Evolutionary conservation across 2,329 filamentous ascomycete genomes (phyloP), one percentile per base, ranked within the genome.

Genomic region (Podosphaera fusca): DNA sequence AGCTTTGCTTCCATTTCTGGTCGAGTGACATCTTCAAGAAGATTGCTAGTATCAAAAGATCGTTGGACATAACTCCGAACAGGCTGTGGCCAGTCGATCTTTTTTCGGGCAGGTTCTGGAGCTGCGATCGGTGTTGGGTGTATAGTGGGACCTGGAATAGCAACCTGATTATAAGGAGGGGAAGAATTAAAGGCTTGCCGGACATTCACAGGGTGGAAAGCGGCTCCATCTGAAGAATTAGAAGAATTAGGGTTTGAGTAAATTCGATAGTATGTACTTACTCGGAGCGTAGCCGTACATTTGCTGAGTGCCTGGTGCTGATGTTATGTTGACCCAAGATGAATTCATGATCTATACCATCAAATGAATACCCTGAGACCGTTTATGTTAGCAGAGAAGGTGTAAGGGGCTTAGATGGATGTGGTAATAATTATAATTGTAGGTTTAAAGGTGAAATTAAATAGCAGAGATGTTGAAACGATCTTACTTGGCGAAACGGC

Each of bases 61-160:
- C 88, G 82, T 65, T 88, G 84, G 36, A 96, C 90, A 71, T 95
- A 96, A 62, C 77, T 75, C 64, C 88, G 85, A 59, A 96, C 87
- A n/a, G 83, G 79, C 49, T 79, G 73, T 36, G 88, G 82, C 83
- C 87, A 96, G 63, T 84, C 80, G 64, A 84, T 81, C 72, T 84
- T 68, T 61, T 65, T 67, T 50, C 71, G 50, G 58, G 62, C 63
- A 35, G 59, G 65, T 61, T 65, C 60, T 49, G 57, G 49, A 47
- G 58, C 12, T 8, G 31, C 5, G 34, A 36, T 40, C 10, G 35
- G 35, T 31, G 53, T 10, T 9, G 36, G 5, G 7, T 33, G 61
- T 61, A 65, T 58, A 54, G 57, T 57, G 34, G 58, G 57, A 30
- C 61, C 59, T 68, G 75, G 74, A 69, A 63, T 58, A 67, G 62